phyloP scores from a whole-genome alignment of 345 rosid species.

The Gossypium arboreum region DNA sequence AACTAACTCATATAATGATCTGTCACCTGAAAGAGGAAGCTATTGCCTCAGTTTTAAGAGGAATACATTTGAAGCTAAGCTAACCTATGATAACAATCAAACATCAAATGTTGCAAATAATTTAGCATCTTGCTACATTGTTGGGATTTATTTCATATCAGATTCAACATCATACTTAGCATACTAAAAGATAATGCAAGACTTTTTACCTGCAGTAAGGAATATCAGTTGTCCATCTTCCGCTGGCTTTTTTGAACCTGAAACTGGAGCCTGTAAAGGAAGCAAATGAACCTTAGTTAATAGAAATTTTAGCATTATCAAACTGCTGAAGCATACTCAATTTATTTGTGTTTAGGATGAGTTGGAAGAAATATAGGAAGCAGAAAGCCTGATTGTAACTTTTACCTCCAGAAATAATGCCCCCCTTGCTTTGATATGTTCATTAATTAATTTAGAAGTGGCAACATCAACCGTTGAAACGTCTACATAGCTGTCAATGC shows the following conservation, averaged over 20 bases:
- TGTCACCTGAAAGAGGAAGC: conserved; percentile 65
- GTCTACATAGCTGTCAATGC: conserved; percentile 70
- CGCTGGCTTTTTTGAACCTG: conserved; percentile 93
- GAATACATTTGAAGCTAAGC: neutral
- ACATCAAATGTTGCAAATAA: neutral
- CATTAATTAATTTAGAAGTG: conserved; percentile 61
- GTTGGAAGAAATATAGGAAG: neutral
- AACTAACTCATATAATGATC: conserved; percentile 54
- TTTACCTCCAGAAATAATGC: conserved; percentile 81
- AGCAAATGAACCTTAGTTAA: neutral
- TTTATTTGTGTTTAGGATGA: neutral
- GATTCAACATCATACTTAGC: neutral
- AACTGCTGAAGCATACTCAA: neutral
- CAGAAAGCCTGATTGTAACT: neutral
- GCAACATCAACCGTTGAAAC: conserved; percentile 87
- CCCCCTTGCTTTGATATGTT: conserved; percentile 58
- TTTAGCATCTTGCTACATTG: neutral
- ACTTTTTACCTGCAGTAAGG: conserved; percentile 72
- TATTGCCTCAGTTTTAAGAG: conserved; percentile 18
- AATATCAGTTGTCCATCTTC: conserved; percentile 87
- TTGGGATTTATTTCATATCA: neutral
- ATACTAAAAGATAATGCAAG: neutral
- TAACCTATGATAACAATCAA: neutral
- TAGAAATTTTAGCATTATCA: conserved; percentile 6
- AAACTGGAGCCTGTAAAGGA: conserved; percentile 78